Percentiles rank a stretch among this genome's conserved stretches.
These are phyloP conservation scores for Podospora anserina DNA, from an alignment of 495 filamentous ascomycete species.

Conservation along the genomic window DNA sequence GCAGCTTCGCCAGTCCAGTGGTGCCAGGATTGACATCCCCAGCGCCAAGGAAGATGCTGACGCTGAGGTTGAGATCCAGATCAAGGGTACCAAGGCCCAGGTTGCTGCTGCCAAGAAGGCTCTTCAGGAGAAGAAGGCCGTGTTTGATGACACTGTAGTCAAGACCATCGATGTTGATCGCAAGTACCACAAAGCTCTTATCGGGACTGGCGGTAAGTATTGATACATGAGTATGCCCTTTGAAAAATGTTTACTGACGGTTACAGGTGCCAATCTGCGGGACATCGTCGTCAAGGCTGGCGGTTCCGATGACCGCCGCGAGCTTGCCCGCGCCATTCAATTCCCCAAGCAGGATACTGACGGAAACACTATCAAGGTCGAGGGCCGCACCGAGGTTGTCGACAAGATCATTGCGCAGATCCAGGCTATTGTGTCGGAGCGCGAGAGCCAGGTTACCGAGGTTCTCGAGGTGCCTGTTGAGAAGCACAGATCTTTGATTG, in stretches of 20 bases:
- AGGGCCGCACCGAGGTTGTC: slow-evolving; percentile 77
- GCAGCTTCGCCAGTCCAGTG: slow-evolving; percentile 74
- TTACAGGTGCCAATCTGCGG: slow-evolving; percentile 76
- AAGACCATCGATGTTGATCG: slow-evolving; percentile 81
- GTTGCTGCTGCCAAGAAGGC: slow-evolving; percentile 87
- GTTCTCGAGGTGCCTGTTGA: slow-evolving; percentile 76
- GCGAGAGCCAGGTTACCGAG: slow-evolving; percentile 71
- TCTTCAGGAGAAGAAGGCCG: slow-evolving; percentile 73
- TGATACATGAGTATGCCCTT: background rate
- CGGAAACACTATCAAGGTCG: slow-evolving; percentile 79
- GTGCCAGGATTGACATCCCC: slow-evolving; percentile 87
- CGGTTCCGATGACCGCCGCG: slow-evolving; percentile 77
- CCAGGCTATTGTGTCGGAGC: slow-evolving; percentile 70
- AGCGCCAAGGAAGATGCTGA: slow-evolving; percentile 58
- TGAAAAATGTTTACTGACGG: background rate
- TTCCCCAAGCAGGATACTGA: slow-evolving; percentile 81
- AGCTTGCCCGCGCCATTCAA: slow-evolving; percentile 78
- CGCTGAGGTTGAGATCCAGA: slow-evolving; percentile 71
- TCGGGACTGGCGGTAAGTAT: slow-evolving; percentile 78
- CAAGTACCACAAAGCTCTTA: slow-evolving; percentile 86
- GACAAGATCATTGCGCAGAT: slow-evolving; percentile 85
- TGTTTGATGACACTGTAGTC: slow-evolving; percentile 82
- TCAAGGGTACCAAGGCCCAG: slow-evolving; percentile 86
- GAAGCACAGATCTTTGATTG: slow-evolving; percentile 88
- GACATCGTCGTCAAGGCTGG: slow-evolving; percentile 84